Base-by-base conservation (phyloP, 768 basidiomycete genomes). In the Leccinum longicurvipes region DNA sequence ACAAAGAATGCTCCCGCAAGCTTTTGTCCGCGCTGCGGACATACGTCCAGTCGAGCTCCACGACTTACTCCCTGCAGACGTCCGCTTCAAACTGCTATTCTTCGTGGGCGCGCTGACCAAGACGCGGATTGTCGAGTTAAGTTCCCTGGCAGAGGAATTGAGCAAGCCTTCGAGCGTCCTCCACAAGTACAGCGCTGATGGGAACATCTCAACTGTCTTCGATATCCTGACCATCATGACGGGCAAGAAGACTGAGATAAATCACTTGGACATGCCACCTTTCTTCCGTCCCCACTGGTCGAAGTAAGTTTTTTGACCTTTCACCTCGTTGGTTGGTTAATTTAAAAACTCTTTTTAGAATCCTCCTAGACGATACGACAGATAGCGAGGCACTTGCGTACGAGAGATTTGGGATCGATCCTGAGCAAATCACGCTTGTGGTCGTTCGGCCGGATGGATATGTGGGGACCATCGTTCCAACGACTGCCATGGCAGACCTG, bases 371-470 rank as follows among this genome's bases (percentile, higher is more conserved):
- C 46, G 74, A 76, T 53, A 47, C 65, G 34, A 69, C 69, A 12
- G 63, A 57, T 4, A 65, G 42, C 11, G 55, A 59, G 11, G 73
- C 73, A 6, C 58, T 58, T 23, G 74, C 53, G 1, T 76, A 77
- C 53, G 60, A 67, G 50, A 63, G 19, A 27, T 76, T 69, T 31
- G 73, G 75, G 1, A 70, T 77, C 36, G 59, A 64, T 31, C 51
- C 61, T 3, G 41, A 53, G 2, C 63, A 57, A 24, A 66, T 73
- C 7, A 69, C 73, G 27, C 46, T 76, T 7, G 73, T 74, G 21
- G 60, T 77, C 10, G 60, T 77, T 42, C 72, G 76, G 10, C 76
- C 76, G 5, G 76, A 77, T 55, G 74, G 76, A 29, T 77, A 75
- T 55, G 68, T 77, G 1, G 76, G 76, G 8, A 64, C 67, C 29